phyloP scores from a whole-genome alignment of 495 filamentous ascomycete genomes.

The Baudoinia panamericana region DNA sequence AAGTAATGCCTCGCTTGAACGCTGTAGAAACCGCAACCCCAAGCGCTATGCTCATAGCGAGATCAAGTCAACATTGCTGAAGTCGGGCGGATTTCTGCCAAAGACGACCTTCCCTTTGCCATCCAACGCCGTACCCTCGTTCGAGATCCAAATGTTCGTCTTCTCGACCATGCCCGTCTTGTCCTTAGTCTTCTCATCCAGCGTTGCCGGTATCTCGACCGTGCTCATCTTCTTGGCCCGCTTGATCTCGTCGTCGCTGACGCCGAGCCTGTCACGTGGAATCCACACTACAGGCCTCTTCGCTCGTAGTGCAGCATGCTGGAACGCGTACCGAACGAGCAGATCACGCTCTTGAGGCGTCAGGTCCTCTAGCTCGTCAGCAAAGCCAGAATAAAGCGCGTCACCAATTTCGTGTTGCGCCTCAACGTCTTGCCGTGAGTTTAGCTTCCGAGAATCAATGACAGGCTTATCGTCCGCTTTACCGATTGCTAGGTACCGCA shows the following conservation, averaged over 20 bases:
- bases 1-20: neutral
- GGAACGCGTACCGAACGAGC: slow-evolving; percentile 77
- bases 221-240: slow-evolving; percentile 45
- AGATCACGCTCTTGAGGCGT: slow-evolving; percentile 81
- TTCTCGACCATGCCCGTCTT: slow-evolving; percentile 8
- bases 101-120: slow-evolving; percentile 77
- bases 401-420: slow-evolving; percentile 57
- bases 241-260: slow-evolving; percentile 81
- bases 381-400: slow-evolving; percentile 70
- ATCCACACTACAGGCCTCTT: slow-evolving; percentile 88
- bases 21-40: neutral
- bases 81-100: slow-evolving; percentile 78
- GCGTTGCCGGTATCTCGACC: slow-evolving; percentile 4
- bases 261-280: slow-evolving; percentile 76
- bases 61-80: slow-evolving; percentile 81
- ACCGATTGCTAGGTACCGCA: slow-evolving; percentile 7
- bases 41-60: slow-evolving; percentile 46
- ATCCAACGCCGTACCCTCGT: slow-evolving; percentile 78
- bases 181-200: slow-evolving; percentile 37
- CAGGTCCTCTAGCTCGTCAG: slow-evolving; percentile 88
- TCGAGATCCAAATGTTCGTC: slow-evolving; percentile 67
- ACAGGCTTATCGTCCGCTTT: too few relatives aligned
- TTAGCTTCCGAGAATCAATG: too few relatives aligned
- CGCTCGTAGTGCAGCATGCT: slow-evolving; percentile 77
- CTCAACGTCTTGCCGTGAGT: slow-evolving; percentile 46